Evolutionary conservation across 192 early-diverging fungal genomes (phyloP).

Genomic region (Lobosporangium transversale): DNA sequence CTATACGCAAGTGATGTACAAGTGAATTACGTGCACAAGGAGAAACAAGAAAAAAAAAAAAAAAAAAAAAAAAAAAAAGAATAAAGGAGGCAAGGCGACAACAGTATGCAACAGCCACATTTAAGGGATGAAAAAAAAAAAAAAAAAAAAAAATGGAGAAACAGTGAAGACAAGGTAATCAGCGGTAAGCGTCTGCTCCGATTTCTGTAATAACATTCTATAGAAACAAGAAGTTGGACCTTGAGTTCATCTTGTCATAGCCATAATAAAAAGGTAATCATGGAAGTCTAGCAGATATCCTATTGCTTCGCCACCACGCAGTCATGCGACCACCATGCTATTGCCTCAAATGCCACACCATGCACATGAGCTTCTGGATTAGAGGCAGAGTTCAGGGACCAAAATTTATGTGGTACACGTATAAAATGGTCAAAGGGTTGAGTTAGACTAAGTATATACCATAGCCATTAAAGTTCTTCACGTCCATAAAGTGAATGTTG

Average conservation of each 20-base stretch:
- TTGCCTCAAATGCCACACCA: not conserved
- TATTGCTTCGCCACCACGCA: not conserved
- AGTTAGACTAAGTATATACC: not conserved
- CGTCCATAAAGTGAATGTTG: too few species aligned
- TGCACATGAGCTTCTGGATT: not conserved
- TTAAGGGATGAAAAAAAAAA: slow-evolving; percentile 12
- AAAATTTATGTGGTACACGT: too few species aligned
- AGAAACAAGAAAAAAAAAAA: too few species aligned
- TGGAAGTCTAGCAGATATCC: not conserved
- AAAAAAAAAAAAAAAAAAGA: slow-evolving; percentile 2
- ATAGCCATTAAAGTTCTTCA: not conserved
- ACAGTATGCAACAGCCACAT: not conserved
- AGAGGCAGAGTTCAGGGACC: not conserved
- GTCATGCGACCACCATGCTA: not conserved
- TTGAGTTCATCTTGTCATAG: not conserved
- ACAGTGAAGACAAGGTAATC: not conserved
- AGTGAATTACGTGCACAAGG: too few species aligned
- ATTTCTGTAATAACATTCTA: too few species aligned
- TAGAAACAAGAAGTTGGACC: not conserved
- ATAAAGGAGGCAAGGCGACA: slow-evolving; percentile 1
- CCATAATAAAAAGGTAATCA: not conserved
- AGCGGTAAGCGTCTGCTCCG: too few species aligned
- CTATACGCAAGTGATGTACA: too few species aligned
- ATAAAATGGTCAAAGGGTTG: too few species aligned
- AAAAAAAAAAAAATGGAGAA: not conserved